Conservation (phyloP, 495 filamentous ascomycete genomes). For the Talaromyces trachyspermus region DNA sequence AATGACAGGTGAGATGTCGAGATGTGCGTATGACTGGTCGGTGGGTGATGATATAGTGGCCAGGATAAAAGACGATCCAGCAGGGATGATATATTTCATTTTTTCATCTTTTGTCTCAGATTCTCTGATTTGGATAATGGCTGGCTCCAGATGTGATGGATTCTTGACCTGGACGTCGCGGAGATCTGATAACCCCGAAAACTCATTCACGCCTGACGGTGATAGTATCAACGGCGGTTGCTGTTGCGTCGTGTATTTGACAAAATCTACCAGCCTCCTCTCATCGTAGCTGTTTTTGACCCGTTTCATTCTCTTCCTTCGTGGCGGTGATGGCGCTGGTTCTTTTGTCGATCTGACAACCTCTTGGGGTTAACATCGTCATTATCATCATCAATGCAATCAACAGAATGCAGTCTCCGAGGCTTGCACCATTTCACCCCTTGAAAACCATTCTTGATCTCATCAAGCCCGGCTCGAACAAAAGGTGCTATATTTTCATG, state of each 20-base stretch:
- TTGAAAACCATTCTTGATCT: conserved; percentile 18
- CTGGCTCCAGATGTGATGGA: conserved; percentile 18
- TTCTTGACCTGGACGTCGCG: conserved; percentile 26
- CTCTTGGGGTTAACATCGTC: no score
- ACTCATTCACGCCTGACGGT: conserved; percentile 22
- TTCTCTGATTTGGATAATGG: conserved; percentile 14
- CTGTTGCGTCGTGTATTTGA: conserved; percentile 3
- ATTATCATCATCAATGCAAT: no score
- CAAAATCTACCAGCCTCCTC: conserved; percentile 14
- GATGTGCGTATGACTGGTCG: conserved; percentile 10
- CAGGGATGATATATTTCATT: conserved; percentile 40
- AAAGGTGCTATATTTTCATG: conserved; percentile 25
- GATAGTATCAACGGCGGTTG: conserved; percentile 29
- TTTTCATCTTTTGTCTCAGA: conserved; percentile 11
- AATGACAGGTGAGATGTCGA: conserved; percentile 19
- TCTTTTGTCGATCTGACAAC: no score
- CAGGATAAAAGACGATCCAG: conserved; percentile 44
- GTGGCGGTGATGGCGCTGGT: no score
- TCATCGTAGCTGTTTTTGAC: conserved; percentile 1
- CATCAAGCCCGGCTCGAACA: conserved; percentile 18
- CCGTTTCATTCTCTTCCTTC: conserved; percentile 1
- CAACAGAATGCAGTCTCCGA: conserved; percentile 16
- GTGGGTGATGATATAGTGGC: conserved; percentile 18
- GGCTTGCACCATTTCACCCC: conserved; percentile 36
- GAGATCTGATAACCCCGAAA: conserved; percentile 24